phyloP scores from a whole-genome alignment of 257 asterid genomes.

The Solanum rostratum region DNA sequence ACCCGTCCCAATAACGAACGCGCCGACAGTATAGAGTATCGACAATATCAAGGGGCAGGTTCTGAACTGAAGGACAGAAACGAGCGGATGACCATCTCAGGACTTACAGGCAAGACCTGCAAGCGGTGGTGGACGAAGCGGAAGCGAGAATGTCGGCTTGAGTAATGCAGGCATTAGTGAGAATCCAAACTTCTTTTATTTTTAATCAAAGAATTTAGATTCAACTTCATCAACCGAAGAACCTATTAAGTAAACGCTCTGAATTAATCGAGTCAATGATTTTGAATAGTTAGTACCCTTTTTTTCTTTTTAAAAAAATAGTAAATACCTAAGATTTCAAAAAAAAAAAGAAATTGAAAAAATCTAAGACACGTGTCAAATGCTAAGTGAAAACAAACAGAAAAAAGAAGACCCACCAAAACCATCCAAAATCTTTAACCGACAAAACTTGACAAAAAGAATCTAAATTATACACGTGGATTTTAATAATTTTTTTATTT shows the following conservation, averaged over 20 bases:
- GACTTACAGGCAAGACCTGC: too few relatives aligned
- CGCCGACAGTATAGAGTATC: too few relatives aligned
- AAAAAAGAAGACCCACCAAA: background rate
- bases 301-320: background rate
- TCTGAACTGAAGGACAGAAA: too few relatives aligned
- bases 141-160: too few relatives aligned
- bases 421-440: background rate
- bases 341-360: background rate
- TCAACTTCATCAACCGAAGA: background rate
- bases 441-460: background rate
- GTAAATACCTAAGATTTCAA: rapidly evolving
- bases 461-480: background rate
- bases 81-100: too few relatives aligned
- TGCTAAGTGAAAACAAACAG: background rate
- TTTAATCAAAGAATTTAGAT: background rate
- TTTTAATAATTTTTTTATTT: background rate
- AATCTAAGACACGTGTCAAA: background rate
- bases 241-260: background rate
- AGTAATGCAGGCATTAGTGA: too few relatives aligned
- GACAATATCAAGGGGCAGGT: too few relatives aligned
- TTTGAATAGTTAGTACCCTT: background rate
- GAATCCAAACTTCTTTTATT: too few relatives aligned
- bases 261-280: background rate
- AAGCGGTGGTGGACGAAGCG: too few relatives aligned
- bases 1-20: too few relatives aligned